phyloP scores from a whole-genome alignment of 768 basidiomycete species.

The Rhizopogon vinicolor region DNA sequence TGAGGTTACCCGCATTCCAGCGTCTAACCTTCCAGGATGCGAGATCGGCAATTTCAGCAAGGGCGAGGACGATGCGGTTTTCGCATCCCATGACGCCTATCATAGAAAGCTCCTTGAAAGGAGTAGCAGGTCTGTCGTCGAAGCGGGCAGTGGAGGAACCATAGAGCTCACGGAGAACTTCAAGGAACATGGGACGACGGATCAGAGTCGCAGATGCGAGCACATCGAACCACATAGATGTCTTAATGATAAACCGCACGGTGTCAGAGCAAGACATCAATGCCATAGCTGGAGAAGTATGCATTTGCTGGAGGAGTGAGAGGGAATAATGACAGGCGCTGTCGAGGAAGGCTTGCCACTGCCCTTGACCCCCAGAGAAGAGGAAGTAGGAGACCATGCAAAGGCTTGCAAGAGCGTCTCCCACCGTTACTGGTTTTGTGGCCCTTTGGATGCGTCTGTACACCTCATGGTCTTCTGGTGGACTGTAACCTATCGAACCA shows the following conservation, averaged over 20 bases:
- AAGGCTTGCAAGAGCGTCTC: conserved; percentile 76
- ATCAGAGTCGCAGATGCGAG: conserved; percentile 73
- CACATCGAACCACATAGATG: conserved; percentile 86
- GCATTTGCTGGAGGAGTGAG: conserved; percentile 36
- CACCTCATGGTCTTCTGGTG: conserved; percentile 19
- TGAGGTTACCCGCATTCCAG: conserved; percentile 39
- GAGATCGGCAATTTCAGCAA: conserved; percentile 68
- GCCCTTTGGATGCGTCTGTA: conserved; percentile 21
- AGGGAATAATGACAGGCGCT: conserved; percentile 56
- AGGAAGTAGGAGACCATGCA: conserved; percentile 74
- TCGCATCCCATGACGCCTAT: conserved; percentile 82
- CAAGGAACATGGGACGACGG: conserved; percentile 51
- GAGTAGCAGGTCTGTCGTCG: conserved; percentile 34
- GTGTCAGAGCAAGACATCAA: conserved; percentile 44
- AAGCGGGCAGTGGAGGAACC: conserved; percentile 14
- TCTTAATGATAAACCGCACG: conserved; percentile 72
- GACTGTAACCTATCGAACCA: conserved; percentile 14
- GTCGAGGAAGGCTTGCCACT: conserved; percentile 63
- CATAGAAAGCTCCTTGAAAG: conserved; percentile 56
- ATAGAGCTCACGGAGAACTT: conserved; percentile 55
- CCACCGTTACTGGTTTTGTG: conserved; percentile 34
- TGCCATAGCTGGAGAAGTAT: conserved; percentile 36
- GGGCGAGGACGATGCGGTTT: conserved; percentile 71
- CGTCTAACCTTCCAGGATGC: conserved; percentile 59
- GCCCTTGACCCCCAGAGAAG: conserved; percentile 70